These are phyloP conservation scores for Acanthamoeba royreba DNA, from an alignment of 208 protist genomes.

Conservation along the genomic window DNA sequence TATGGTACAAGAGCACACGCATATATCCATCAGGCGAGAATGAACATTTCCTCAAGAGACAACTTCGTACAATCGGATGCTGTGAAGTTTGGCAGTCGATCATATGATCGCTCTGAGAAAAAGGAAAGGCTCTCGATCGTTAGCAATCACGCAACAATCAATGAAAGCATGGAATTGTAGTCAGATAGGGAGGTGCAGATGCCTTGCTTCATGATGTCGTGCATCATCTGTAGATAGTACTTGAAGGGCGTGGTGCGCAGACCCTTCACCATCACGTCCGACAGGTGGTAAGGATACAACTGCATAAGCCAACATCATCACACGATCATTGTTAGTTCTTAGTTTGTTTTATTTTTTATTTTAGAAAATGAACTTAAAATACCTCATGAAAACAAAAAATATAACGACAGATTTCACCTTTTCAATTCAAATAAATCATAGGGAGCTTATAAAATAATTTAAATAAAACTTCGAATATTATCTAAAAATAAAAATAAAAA, in stretches of 20 bases:
- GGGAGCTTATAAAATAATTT: background rate
- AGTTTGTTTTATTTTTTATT: no score
- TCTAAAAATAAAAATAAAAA: background rate
- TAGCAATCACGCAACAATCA: background rate
- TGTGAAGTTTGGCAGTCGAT: constrained; percentile 96
- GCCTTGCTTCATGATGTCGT: constrained; percentile 76
- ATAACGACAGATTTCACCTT: no score
- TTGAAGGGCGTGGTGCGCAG: constrained; percentile 77
- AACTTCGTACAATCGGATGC: constrained; percentile 90
- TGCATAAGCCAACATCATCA: constrained; percentile 48
- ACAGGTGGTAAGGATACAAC: constrained; percentile 82
- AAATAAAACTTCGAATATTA: background rate
- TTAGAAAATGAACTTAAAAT: no score
- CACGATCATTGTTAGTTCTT: no score
- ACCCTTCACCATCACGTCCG: constrained; percentile 70
- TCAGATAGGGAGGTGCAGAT: background rate
- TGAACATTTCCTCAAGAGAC: no score
- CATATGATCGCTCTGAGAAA: constrained; percentile 83
- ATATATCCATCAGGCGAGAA: background rate
- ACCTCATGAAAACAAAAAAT: no score
- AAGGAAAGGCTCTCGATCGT: background rate
- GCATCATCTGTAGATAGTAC: constrained; percentile 82
- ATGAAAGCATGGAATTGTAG: background rate
- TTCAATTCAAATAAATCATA: background rate
- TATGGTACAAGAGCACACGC: background rate